Percentiles rank a stretch among this genome's conserved stretches.
Evolutionary conservation across 441 rosid genomes (phyloP).

Genomic region (Sinapis alba): DNA sequence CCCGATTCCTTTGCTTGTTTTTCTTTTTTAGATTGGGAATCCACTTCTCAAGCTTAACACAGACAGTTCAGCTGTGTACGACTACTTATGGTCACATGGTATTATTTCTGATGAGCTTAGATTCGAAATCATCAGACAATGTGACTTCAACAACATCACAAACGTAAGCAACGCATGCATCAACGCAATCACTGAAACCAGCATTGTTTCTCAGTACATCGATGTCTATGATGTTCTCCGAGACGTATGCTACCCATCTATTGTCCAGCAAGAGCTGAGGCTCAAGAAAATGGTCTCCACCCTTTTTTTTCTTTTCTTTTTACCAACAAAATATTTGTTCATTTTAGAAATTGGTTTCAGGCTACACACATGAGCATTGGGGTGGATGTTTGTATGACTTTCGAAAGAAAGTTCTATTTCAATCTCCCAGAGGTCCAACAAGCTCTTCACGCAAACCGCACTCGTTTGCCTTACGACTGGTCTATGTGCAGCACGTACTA

Average conservation of each 20-base stretch:
- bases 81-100: conserved; percentile 88
- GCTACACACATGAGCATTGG: conserved; percentile 71
- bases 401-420: conserved; percentile 68
- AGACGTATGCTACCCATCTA: conserved; percentile 73
- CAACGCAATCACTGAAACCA: conserved; percentile 43
- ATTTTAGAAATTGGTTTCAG: conserved; percentile 4
- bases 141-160: conserved; percentile 64
- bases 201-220: conserved; percentile 49
- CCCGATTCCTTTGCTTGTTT: background rate
- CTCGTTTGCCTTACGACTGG: conserved; percentile 65
- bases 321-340: background rate
- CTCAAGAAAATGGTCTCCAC: conserved; percentile 60
- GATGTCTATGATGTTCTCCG: conserved; percentile 70
- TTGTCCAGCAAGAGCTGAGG: conserved; percentile 77
- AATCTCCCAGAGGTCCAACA: conserved; percentile 85
- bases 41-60: conserved; percentile 77
- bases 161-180: conserved; percentile 51
- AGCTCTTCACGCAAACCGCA: conserved; percentile 86
- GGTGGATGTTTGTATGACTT: conserved; percentile 78
- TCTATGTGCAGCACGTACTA: conserved; percentile 70
- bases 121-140: conserved; percentile 56
- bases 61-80: conserved; percentile 60
- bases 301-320: background rate
- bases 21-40: conserved; percentile 66
- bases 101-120: conserved; percentile 88